These are phyloP conservation scores for Claviceps sp. DNA, from an alignment of 2,329 filamentous ascomycete genomes.

Conservation along the genomic window DNA sequence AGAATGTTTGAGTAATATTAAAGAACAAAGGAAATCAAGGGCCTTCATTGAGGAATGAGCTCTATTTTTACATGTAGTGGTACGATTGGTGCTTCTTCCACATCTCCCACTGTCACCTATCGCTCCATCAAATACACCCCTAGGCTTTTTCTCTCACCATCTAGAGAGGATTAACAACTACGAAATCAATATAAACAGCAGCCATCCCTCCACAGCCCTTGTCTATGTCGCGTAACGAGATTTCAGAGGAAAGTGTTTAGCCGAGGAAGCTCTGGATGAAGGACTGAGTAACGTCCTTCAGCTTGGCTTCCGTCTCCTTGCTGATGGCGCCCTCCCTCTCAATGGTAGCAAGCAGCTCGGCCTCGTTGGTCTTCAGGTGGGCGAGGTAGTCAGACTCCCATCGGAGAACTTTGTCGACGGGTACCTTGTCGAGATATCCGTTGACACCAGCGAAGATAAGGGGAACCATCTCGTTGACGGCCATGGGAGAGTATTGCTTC, in stretches of 20 bases:
- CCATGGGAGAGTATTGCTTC: constrained; percentile 98
- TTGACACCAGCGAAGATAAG: constrained; percentile 99
- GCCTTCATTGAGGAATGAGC: constrained; percentile 46
- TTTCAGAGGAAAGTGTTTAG: constrained; percentile 27
- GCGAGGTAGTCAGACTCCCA: constrained; percentile 94
- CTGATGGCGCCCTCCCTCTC: constrained; percentile 91
- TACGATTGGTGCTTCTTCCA: constrained; percentile 34
- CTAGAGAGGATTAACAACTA: constrained; percentile 24
- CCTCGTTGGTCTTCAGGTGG: constrained; percentile 84
- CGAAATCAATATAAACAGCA: constrained; percentile 37
- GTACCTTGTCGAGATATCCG: constrained; percentile 78
- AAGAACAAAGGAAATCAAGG: constrained; percentile 47
- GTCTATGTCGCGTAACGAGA: constrained; percentile 18
- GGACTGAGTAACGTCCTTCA: constrained; percentile 59
- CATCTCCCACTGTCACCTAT: constrained; percentile 29
- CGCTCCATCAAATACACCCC: constrained; percentile 35
- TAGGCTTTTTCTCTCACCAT: constrained; percentile 28
- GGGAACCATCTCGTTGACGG: constrained; percentile 99
- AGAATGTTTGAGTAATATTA: constrained; percentile 7
- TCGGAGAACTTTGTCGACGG: constrained; percentile 77
- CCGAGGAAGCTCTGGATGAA: constrained; percentile 90
- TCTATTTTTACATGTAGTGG: constrained; percentile 50
- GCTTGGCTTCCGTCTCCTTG: constrained; percentile 80
- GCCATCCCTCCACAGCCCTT: constrained; percentile 22
- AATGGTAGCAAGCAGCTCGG: constrained; percentile 69